phyloP scores from a whole-genome alignment of 2,329 filamentous ascomycete species.

The Periconia sp. region DNA sequence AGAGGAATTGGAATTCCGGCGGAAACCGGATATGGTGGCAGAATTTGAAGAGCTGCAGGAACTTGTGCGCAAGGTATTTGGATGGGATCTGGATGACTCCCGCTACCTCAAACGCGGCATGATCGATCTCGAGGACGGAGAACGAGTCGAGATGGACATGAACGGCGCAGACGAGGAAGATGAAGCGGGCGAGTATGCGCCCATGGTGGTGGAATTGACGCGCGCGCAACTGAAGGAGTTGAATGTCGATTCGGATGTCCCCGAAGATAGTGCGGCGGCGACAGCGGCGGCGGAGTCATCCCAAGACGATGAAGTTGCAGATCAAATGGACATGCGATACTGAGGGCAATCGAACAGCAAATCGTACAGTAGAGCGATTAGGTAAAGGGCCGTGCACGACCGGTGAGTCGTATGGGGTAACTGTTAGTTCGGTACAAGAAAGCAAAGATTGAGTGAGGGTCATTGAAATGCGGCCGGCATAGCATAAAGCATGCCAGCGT shows the following conservation, averaged over 20 bases:
- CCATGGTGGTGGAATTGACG: slow-evolving; percentile 59
- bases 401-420: slow-evolving; percentile 18
- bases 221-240: slow-evolving; percentile 45
- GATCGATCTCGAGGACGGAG: slow-evolving; percentile 64
- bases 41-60: slow-evolving; percentile 59
- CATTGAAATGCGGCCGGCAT: no score
- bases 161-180: slow-evolving; percentile 60
- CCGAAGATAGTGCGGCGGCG: slow-evolving; percentile 19
- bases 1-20: slow-evolving; percentile 48
- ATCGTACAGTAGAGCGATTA: neutral
- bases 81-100: slow-evolving; percentile 59
- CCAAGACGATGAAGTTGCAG: slow-evolving; percentile 31
- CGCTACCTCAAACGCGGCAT: slow-evolving; percentile 58
- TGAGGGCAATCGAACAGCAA: slow-evolving; percentile 13
- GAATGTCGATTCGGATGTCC: slow-evolving; percentile 26
- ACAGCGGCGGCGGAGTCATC: slow-evolving; percentile 39
- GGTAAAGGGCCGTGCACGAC: slow-evolving; percentile 18
- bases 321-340: slow-evolving; percentile 44
- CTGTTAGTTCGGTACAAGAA: neutral
- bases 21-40: slow-evolving; percentile 49
- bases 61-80: slow-evolving; percentile 56
- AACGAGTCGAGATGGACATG: slow-evolving; percentile 62
- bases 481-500: no score
- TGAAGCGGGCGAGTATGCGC: slow-evolving; percentile 66
- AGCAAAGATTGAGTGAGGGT: no score